A percentile compares a stretch with the other conserved stretches of the same genome.
phyloP scores from a whole-genome alignment of 2,329 filamentous ascomycete species.

The Ophiostoma novo-ulmi region DNA sequence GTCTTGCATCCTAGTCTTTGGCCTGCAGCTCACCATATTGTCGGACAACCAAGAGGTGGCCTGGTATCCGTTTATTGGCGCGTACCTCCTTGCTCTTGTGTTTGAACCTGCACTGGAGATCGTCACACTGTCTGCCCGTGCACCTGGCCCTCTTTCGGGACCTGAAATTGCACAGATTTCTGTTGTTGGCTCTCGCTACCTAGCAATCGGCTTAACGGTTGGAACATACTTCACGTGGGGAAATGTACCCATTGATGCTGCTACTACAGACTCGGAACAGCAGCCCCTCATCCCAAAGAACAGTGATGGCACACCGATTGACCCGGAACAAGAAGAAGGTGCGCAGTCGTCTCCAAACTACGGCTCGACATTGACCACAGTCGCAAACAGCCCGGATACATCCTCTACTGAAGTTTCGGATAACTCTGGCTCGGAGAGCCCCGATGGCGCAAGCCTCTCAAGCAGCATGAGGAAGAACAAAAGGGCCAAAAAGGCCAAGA shows the following conservation, averaged over 20 bases:
- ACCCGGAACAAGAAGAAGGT: constrained; percentile 18
- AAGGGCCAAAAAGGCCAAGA: not conserved
- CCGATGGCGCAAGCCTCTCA: not conserved
- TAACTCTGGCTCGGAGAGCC: constrained; percentile 33
- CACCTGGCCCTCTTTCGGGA: constrained; percentile 18
- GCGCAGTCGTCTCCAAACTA: constrained; percentile 33
- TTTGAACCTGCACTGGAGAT: constrained; percentile 48
- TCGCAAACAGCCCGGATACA: constrained; percentile 25
- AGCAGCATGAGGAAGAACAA: not conserved
- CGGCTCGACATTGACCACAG: constrained; percentile 37
- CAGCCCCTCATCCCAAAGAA: constrained; percentile 52
- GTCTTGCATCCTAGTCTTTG: constrained; percentile 60
- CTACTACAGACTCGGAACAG: constrained; percentile 36
- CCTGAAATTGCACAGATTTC: constrained; percentile 33
- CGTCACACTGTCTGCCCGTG: constrained; percentile 27
- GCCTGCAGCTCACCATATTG: constrained; percentile 53
- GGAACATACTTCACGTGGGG: constrained; percentile 32
- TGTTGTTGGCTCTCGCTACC: constrained; percentile 34
- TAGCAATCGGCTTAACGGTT: constrained; percentile 36
- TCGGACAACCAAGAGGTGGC: constrained; percentile 46
- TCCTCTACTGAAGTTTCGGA: constrained; percentile 37
- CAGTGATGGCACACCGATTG: constrained; percentile 27
- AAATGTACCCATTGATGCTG: constrained; percentile 24
- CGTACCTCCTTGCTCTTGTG: constrained; percentile 54
- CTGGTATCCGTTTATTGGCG: constrained; percentile 60